Evolutionary conservation across 208 protist species (phyloP).

Genomic region (Trichomonas gallinae): DNA sequence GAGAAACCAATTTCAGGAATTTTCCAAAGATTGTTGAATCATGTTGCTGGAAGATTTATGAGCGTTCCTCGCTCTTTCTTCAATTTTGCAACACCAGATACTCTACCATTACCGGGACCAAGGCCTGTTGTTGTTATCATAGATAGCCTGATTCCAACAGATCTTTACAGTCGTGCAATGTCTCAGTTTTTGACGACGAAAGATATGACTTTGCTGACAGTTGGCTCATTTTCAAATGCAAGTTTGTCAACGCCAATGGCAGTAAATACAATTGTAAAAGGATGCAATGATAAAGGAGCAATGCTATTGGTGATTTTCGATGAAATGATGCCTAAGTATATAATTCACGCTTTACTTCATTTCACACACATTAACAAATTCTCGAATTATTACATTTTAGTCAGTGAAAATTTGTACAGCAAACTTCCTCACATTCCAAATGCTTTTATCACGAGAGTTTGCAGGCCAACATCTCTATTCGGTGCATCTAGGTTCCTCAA

Average conservation of each 20-base stretch:
- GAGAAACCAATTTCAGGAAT: neutral
- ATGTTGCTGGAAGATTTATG: neutral
- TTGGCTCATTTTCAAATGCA: neutral
- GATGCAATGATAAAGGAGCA: neutral
- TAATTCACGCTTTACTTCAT: neutral
- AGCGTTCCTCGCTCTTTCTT: neutral
- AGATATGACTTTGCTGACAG: neutral
- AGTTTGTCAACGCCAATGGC: neutral
- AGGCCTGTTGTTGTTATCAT: neutral
- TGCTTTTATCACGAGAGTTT: neutral
- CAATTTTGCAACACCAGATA: neutral
- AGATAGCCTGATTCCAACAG: neutral
- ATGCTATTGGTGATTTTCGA: neutral
- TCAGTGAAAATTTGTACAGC: neutral
- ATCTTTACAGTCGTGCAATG: neutral
- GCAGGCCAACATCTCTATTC: neutral
- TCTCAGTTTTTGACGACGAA: neutral
- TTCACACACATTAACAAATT: neutral
- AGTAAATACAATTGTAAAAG: neutral
- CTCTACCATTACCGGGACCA: neutral
- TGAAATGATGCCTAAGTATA: slow-evolving; percentile 5
- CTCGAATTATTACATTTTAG: neutral
- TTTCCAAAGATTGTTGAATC: neutral
- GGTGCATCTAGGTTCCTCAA: neutral
- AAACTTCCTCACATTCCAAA: neutral